Percentiles rank a stretch among this genome's conserved stretches.
phyloP scores from a whole-genome alignment of 768 basidiomycete genomes.

The Thelephora aurantiotincta region DNA sequence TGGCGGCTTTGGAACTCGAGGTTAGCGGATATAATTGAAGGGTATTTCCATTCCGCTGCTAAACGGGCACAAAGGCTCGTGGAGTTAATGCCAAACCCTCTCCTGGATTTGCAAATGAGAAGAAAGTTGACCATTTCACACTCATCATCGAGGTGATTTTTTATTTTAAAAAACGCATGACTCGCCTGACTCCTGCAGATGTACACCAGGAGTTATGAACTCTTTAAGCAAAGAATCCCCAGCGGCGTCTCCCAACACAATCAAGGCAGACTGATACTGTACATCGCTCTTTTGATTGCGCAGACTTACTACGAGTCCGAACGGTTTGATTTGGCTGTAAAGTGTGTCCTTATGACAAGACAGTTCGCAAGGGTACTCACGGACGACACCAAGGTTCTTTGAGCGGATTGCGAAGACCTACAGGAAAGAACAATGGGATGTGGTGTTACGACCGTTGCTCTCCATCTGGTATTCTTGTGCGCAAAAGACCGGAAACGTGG shows the following conservation, averaged over 20 bases:
- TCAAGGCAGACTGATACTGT: slow-evolving; percentile 76
- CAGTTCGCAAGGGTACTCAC: background rate
- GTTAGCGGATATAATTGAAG: slow-evolving; percentile 19
- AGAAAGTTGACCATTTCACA: slow-evolving; percentile 79
- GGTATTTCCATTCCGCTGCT: background rate
- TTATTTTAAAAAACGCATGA: background rate
- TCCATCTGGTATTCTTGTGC: slow-evolving; percentile 76
- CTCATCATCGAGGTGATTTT: slow-evolving; percentile 65
- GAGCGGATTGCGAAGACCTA: slow-evolving; percentile 87
- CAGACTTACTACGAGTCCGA: slow-evolving; percentile 68
- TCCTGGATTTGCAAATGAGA: slow-evolving; percentile 79
- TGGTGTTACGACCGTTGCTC: slow-evolving; percentile 62
- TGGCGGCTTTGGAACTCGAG: slow-evolving; percentile 42
- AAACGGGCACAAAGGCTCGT: slow-evolving; percentile 1
- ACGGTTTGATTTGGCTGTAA: slow-evolving; percentile 79
- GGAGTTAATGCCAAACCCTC: slow-evolving; percentile 17
- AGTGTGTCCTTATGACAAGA: slow-evolving; percentile 29
- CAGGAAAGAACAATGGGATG: slow-evolving; percentile 69
- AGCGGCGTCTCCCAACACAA: slow-evolving; percentile 20
- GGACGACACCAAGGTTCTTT: slow-evolving; percentile 49
- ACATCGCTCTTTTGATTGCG: slow-evolving; percentile 85
- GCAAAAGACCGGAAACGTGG: slow-evolving; percentile 62
- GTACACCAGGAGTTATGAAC: slow-evolving; percentile 87
- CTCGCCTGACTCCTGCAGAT: slow-evolving; percentile 32
- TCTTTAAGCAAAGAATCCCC: slow-evolving; percentile 69